Conservation (phyloP, 78 protist species). For the Capsaspora owczarzaki region DNA sequence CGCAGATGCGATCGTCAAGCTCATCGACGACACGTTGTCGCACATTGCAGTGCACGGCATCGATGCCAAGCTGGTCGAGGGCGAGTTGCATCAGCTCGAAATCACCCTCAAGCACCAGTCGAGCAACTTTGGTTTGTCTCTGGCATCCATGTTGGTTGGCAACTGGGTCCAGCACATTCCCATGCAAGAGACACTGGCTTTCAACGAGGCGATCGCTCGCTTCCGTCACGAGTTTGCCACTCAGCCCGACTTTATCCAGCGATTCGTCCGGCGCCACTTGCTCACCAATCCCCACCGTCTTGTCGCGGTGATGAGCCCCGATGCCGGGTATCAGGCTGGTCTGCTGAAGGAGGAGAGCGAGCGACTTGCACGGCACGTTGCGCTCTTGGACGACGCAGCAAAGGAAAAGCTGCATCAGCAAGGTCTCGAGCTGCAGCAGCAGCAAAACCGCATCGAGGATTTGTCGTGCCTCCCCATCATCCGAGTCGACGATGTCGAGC, state of each 20-base stretch:
- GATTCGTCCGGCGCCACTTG: neutral
- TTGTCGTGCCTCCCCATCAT: too few relatives aligned
- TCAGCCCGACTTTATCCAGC: neutral
- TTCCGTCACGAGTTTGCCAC: neutral
- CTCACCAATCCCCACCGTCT: slow-evolving; percentile 18
- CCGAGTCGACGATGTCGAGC: too few relatives aligned
- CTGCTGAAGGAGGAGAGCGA: too few relatives aligned
- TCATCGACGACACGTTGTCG: neutral
- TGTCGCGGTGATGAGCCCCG: slow-evolving; percentile 11
- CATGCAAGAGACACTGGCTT: neutral
- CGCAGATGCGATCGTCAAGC: neutral
- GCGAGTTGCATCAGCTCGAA: slow-evolving; percentile 8
- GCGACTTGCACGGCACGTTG: too few relatives aligned
- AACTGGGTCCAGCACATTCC: neutral
- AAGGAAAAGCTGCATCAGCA: too few relatives aligned
- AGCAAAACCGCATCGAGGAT: too few relatives aligned
- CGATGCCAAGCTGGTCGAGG: neutral
- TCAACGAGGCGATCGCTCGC: neutral
- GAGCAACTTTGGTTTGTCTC: neutral
- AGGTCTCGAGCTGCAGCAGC: too few relatives aligned
- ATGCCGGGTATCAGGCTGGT: neutral
- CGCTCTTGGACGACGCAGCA: too few relatives aligned
- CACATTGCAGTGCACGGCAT: neutral
- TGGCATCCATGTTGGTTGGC: neutral
- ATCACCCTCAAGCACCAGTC: neutral